Evolutionary conservation across 305 asterid genomes (phyloP).

Genomic region (Solanum hybrid): DNA sequence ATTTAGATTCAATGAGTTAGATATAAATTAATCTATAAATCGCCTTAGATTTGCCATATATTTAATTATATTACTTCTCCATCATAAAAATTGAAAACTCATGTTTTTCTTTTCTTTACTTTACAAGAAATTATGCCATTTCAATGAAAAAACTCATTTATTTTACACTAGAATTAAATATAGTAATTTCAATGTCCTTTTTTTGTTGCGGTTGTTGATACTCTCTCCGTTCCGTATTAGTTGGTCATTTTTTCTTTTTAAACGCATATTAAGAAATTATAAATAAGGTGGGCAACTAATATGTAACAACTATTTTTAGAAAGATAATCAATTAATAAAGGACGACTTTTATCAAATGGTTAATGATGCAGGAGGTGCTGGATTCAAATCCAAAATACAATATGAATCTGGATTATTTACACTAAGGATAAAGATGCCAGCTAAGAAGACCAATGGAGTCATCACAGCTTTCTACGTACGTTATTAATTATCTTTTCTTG

Average conservation of each 20-base stretch:
- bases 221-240: neutral
- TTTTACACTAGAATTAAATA: neutral
- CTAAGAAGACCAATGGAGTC: conserved; percentile 12
- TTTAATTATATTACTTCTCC: neutral
- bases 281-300: no score
- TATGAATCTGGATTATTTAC: conserved; percentile 16
- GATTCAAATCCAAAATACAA: conserved; percentile 15
- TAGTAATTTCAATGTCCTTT: neutral
- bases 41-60: neutral
- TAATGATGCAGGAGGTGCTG: conserved; percentile 32
- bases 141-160: neutral
- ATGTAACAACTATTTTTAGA: no score
- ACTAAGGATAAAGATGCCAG: conserved; percentile 19
- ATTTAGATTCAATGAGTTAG: neutral
- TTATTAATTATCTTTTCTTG: neutral
- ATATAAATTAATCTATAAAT: neutral
- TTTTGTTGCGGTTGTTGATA: neutral
- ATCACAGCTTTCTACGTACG: conserved; percentile 25
- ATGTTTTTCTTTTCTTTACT: neutral
- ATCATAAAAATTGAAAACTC: neutral
- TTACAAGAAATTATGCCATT: neutral
- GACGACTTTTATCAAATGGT: neutral
- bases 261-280: no score
- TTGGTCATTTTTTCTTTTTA: no score
- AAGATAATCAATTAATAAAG: no score